Evolutionary conservation across 495 filamentous ascomycete genomes (phyloP).

Genomic region (Umbilicaria muhlenbergii): DNA sequence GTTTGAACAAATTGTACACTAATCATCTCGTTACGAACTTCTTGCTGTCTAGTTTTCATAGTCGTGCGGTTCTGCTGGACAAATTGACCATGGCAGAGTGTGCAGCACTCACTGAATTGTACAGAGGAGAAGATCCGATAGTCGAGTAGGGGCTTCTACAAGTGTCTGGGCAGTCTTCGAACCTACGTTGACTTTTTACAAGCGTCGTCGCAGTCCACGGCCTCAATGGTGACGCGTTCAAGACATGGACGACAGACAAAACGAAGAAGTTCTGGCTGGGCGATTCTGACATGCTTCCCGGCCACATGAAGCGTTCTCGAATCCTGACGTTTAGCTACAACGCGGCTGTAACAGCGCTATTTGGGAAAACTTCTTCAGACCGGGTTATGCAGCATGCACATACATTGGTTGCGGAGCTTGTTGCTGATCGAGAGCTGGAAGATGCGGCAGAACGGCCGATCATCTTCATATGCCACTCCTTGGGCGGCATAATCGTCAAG

Average conservation of each 20-base stretch:
- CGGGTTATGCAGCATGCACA: slow-evolving; percentile 19
- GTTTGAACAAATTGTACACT: too few species aligned
- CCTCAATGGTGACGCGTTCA: slow-evolving; percentile 21
- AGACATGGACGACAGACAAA: slow-evolving; percentile 17
- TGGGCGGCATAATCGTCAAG: slow-evolving; percentile 15
- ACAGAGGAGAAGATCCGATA: too few species aligned
- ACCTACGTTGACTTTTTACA: not conserved
- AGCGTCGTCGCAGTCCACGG: slow-evolving; percentile 30
- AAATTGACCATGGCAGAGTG: too few species aligned
- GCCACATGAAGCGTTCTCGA: slow-evolving; percentile 13
- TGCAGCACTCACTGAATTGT: too few species aligned
- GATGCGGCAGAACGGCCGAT: slow-evolving; percentile 6
- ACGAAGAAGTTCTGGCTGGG: slow-evolving; percentile 14
- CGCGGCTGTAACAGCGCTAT: slow-evolving; percentile 12
- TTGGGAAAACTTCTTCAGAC: slow-evolving; percentile 12
- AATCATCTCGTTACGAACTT: too few species aligned
- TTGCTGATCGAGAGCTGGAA: slow-evolving; percentile 12
- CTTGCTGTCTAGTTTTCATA: too few species aligned
- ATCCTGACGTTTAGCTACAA: slow-evolving; percentile 19
- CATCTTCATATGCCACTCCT: slow-evolving; percentile 12
- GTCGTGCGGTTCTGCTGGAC: too few species aligned
- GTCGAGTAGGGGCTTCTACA: too few species aligned
- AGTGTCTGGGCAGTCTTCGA: too few species aligned
- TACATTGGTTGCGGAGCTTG: slow-evolving; percentile 16
- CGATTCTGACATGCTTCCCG: slow-evolving; percentile 14